Base-by-base conservation (phyloP, 169 alveolate species). In the Eimeria acervulina region DNA sequence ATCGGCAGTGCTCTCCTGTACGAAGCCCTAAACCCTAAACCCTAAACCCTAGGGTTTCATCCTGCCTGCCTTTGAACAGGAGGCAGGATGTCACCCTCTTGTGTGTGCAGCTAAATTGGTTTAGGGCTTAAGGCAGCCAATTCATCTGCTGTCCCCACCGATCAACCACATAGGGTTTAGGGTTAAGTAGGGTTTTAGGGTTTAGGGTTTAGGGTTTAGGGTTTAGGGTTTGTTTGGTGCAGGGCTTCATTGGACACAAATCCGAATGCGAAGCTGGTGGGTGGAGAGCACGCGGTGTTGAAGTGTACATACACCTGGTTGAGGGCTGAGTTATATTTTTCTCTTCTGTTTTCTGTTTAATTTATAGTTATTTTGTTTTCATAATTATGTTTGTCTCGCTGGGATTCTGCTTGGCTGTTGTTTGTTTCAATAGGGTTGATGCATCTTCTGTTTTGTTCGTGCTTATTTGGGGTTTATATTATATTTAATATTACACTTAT, bases 21-120 rank as follows among this genome's bases (percentile, higher is more conserved):
- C 38, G 7, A n/a, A 68, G 15, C 55, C 55, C 55, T 47, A 47
- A 55, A 55, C 66, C 66, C 66, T 55, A 55, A 55, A 55, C 66
- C 66, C 66, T 55, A 55, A 55, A 55, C 66, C 66, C 51, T 70
- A 70, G 10, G 10, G 21, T 28, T 59, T 76, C 36, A 33, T 33
- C 19, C 8, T 6, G 3, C 31, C 6, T 5, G 2, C 44, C 87
- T 40, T 36, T 40, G 2, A 33, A 44, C 87, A 33, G 61, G 42
- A 70, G 42, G 38, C 42, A 10, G 42, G 7, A 38, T 76, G 61
- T 12, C 31, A 23, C 31, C 61, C 2, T 19, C 55, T 0, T 76
- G 33, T 33, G 97, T 97, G 0, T 97, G 97, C 61, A 36, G 8
- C 7, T 66, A 38, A 61, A 59, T n/a, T 13, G 2, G n/a, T 5